Evolutionary conservation across 495 filamentous ascomycete species (phyloP), one percentile per base, ranked within the genome.

Genomic region (Penicillium diatomitis): DNA sequence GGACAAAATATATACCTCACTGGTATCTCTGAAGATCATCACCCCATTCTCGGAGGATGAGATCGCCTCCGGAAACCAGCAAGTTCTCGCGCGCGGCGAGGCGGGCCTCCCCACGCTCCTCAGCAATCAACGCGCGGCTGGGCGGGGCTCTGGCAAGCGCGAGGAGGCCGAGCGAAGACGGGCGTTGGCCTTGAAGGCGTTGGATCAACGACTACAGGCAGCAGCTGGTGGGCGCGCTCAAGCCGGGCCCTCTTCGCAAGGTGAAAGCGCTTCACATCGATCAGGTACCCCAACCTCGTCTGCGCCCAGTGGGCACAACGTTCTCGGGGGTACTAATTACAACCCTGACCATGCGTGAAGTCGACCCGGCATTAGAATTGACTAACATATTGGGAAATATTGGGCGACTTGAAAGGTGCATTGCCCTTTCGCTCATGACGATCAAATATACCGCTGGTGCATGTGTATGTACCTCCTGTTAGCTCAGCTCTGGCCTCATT

Each of bases 111-210:
- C 83, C 4, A 79, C 70, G 40, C 59, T 87, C 11, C 73, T 86
- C 46, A 78, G 70, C 57, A 70, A 61, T 27, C 56, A 59, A 8
- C 54, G 64, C 8, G 67, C 67, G 8, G 72, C 66, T 10, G 54
- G 66, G 4, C 55, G 69, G 44, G 72, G 71, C 11, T 71, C 69
- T 9, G 77, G 70, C 35, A 79, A 83, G 41, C 80, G 90, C 48
- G 94, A 92, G 43, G 92, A 98, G 64, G 89, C 92, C 1, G 92
- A 98, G 71, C 72, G 92, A 48, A 79, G 92, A 63, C 77, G 92
- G 53, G 90, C 90, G 4, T 64, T 98, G 42, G 92, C 92, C 4
- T 72, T 98, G 36, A 90, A 88, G 62, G 92, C 89, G 9, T 68
- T 98, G 48, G 92, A 98, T 63, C 90, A 96, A 68, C 77, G 92